Conservation (phyloP, 1,139 yeast genomes). For the Petasospora rhodanensis region DNA sequence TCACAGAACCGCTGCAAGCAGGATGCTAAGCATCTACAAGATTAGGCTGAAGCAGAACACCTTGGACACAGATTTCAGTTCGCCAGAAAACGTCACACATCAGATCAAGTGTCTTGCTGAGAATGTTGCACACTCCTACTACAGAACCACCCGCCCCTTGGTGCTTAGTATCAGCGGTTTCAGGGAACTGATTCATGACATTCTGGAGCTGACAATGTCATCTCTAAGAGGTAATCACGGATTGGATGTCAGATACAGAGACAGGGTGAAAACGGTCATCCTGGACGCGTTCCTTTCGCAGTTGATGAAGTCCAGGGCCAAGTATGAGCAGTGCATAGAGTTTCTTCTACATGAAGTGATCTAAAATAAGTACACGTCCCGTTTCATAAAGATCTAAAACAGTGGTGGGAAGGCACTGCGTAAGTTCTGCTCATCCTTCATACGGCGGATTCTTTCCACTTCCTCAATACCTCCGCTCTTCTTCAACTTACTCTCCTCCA, state of each 20-base stretch:
- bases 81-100: constrained; percentile 14
- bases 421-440: constrained; percentile 65
- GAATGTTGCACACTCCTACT: constrained; percentile 19
- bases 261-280: not conserved
- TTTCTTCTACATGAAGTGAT: no score
- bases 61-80: constrained; percentile 18
- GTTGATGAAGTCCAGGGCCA: constrained; percentile 4
- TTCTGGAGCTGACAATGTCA: constrained; percentile 3
- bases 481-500: constrained; percentile 67
- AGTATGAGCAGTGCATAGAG: constrained; percentile 5
- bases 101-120: constrained; percentile 19
- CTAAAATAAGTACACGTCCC: not conserved
- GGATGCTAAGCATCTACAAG: constrained; percentile 18
- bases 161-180: constrained; percentile 4
- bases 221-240: not conserved
- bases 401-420: constrained; percentile 39
- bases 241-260: not conserved
- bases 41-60: constrained; percentile 27
- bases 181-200: constrained; percentile 3
- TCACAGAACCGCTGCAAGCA: constrained; percentile 20
- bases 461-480: constrained; percentile 89
- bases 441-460: constrained; percentile 62
- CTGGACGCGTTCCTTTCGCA: constrained; percentile 2
- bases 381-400: constrained; percentile 7
- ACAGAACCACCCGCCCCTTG: constrained; percentile 4